phyloP scores from a whole-genome alignment of 1,284 basidiomycete genomes.

The Cryptococcus sp. region DNA sequence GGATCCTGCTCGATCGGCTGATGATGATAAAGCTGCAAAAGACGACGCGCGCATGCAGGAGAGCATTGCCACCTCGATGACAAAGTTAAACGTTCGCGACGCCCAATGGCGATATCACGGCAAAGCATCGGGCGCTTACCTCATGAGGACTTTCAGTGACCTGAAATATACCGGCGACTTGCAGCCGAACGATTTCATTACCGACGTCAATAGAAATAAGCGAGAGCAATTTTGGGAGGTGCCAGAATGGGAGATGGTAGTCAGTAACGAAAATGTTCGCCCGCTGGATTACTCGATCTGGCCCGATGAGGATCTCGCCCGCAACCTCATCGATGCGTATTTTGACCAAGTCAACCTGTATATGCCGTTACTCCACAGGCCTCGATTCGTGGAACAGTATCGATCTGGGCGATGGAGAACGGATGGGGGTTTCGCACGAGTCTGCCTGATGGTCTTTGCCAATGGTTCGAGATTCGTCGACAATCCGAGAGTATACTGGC shows the following conservation, averaged over 20 bases:
- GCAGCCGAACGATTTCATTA: conserved; percentile 23
- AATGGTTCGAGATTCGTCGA: conserved; percentile 68
- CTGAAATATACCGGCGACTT: conserved; percentile 57
- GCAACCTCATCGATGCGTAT: conserved; percentile 66
- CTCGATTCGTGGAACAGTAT: conserved; percentile 68
- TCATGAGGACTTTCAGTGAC: conserved; percentile 66
- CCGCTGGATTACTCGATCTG: conserved; percentile 46
- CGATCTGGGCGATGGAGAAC: conserved; percentile 61
- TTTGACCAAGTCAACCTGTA: conserved; percentile 65
- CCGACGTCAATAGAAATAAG: conserved; percentile 34
- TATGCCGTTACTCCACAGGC: conserved; percentile 73
- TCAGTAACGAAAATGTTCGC: conserved; percentile 40
- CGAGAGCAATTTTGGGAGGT: conserved; percentile 49
- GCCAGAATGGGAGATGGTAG: conserved; percentile 51
- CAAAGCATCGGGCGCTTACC: conserved; percentile 67
- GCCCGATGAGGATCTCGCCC: conserved; percentile 61
- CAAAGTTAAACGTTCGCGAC: conserved; percentile 40
- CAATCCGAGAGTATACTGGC: conserved; percentile 62
- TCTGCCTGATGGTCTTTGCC: conserved; percentile 73
- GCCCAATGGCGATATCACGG: conserved; percentile 64
- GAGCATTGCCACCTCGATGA: conserved; percentile 35
- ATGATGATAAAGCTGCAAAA: conserved; percentile 24
- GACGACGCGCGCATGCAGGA: conserved; percentile 22
- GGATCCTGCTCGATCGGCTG: conserved; percentile 32
- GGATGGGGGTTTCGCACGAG: conserved; percentile 66